Base-by-base conservation (phyloP, 2,329 filamentous ascomycete species). In the Colletotrichum tanaceti region DNA sequence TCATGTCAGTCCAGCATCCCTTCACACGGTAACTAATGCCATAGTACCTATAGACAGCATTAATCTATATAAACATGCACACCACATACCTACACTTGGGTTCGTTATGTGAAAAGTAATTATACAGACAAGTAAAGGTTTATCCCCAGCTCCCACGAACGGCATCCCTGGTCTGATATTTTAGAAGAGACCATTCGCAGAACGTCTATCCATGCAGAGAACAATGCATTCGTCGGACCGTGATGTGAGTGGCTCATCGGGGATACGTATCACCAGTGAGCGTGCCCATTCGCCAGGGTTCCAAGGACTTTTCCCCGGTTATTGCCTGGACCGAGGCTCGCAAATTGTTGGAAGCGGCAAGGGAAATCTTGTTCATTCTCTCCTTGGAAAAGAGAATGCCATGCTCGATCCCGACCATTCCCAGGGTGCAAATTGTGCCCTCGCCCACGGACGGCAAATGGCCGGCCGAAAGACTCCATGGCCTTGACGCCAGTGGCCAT, bases 371-470 rank as follows among this genome's bases (percentile, higher is more conserved):
- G 39, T 57, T 11, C 54, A 57, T 57, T 14, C 24, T 57, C 38
- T 57, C 54, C 35, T 20, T 20, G 38, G 54, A 20, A 43, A 57
- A 22, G 13, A 57, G 39, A 6, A 57, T 24, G 20, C 53, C 53
- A 28, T 57, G 18, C 35, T 41, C 53, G 20, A 57, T 57, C 10
- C 53, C 53, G 35, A 38, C 7, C 53, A 43, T 43, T 18, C 53
- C 53, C 7, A n/a, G 53, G 53, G 53, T 57, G 38, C 13, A 38
- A 57, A n/a, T 38, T 57, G n/a, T 43, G 22, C 3, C 53, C 53
- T 24, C 20, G 20, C 7, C 53, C 53, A 18, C 38, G 35, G 20
- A 57, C 22, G n/a, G 53, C 53, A 18, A 57, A 57, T 3, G 13
- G 22, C 13, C 53, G 20, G 1, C 32, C 13, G 53, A 57, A 57